Evolutionary conservation across 2,329 filamentous ascomycete species (phyloP), one percentile per base, ranked within the genome.

Genomic region (Phialophora tarda): DNA sequence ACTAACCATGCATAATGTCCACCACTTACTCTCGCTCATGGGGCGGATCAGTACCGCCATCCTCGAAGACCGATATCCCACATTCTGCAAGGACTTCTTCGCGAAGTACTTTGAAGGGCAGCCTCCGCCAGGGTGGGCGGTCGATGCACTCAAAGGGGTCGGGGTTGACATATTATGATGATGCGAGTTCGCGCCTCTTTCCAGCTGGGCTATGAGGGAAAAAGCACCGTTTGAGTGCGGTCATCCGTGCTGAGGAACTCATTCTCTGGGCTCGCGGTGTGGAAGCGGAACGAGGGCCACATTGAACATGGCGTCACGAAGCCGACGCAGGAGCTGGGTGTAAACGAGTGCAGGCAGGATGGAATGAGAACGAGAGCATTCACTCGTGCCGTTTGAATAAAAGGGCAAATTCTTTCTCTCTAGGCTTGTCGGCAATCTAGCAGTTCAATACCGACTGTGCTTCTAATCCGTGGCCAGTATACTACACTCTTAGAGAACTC

Each of bases 21-120:
- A 93, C 81, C 97, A 97, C 75, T 88, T 97, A 76, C 83, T 99
- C 62, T 85, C 90, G 67, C 81, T 99, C 73, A 97, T 98, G 93
- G 82, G 84, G 23, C 82, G 86, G 67, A 86, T 88, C 12, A 85
- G 94, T 66, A 83, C 91, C 69, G 88, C 95, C 17, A 92, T 98
- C 69, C 80, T 97, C 7, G 89, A 89, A 68, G 93, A 97, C 75
- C 80, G 83, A 59, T 98, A 90, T 77, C 93, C 95, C 1, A 85
- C 82, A 1, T 96, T 95, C 73, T 76, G 97, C 68, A 88, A 82
- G 71, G 79, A 85, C 38, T 98, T 97, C 80, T 99, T 99, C 79
- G 82, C 77, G 1, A 85, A 87, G 65, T 80, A 93, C 66, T 93
- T 97, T 77, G 83, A 89, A 72, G 86, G 85, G 78, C 78, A 81